Base-by-base conservation (phyloP, 2,329 filamentous ascomycete species). In the Beauveria sp. region DNA sequence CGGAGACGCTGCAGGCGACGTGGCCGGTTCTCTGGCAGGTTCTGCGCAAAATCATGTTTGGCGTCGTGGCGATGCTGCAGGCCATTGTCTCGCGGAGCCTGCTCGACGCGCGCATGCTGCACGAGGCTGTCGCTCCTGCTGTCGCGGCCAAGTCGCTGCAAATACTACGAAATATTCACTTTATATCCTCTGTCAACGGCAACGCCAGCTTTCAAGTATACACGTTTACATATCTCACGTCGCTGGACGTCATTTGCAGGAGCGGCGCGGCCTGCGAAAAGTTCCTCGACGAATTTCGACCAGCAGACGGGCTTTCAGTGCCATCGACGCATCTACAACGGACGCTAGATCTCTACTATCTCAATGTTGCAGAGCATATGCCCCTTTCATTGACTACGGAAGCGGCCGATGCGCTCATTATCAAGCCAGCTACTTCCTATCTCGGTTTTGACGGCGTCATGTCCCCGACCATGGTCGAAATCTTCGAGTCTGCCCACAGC, bases 401-500 rank as follows among this genome's bases (percentile, higher is more conserved):
- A 3, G 81, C 84, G 3, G 91, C 86, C 67, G 90, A 96, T 67
- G 79, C 84, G 3, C 78, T 96, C 2, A 82, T 96, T 18, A 78
- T 96, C 58, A 82, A 86, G 40, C 87, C 90, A 1, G 89, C 91
- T 7, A 83, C 85, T 5, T 83, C 88, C 1, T 95, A 96, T 70
- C 83, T 97, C 3, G 75, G 78, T 0, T 74, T 78, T 49, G 68
- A 74, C 5, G 75, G 74, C 0, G 71, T 75, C 1, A 74, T 77
- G 55, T 76, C 80, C 3, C 73, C 77, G 5, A 77, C 77, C 1
- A 79, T 80, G 67, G 71, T 80, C 22, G 78, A 82, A 59, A 74
- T 96, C n/a, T 96, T 96, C 68, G 93, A 97, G 73, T 86, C 93
- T 1, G 91, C 92, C 0, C 93, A 97, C 74, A 90, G 88, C 65